Evolutionary conservation across 2,329 filamentous ascomycete species (phyloP).

Genomic region (Dactylonectria macrodidyma): DNA sequence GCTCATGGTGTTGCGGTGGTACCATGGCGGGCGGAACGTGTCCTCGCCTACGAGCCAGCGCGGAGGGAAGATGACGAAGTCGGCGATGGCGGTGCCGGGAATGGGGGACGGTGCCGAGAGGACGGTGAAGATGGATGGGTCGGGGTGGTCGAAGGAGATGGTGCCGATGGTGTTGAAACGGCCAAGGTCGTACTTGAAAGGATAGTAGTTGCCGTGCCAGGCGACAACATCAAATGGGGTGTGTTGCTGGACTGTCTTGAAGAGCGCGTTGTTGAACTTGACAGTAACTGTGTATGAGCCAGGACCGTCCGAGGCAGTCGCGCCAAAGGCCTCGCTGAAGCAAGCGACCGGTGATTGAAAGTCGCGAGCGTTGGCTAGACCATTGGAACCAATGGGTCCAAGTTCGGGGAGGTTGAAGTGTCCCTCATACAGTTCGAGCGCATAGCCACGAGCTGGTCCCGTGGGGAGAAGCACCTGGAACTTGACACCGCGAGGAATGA

Average conservation of each 20-base stretch:
- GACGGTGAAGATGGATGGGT: conserved; percentile 84
- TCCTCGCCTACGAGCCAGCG: conserved; percentile 79
- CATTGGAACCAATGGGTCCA: conserved; percentile 81
- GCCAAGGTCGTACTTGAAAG: conserved; percentile 86
- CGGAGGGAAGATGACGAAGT: conserved; percentile 82
- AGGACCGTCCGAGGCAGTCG: conserved; percentile 55
- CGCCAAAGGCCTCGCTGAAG: conserved; percentile 74
- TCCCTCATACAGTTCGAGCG: conserved; percentile 81
- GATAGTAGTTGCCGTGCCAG: conserved; percentile 86
- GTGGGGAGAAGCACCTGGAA: conserved; percentile 79
- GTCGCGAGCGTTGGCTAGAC: conserved; percentile 82
- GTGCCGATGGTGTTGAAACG: conserved; percentile 83
- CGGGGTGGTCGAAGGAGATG: conserved; percentile 83
- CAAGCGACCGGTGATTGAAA: conserved; percentile 81
- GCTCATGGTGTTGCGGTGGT: conserved; percentile 78
- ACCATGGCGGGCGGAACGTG: conserved; percentile 81
- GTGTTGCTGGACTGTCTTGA: conserved; percentile 76
- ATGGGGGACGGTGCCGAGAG: conserved; percentile 74
- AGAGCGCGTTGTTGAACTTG: conserved; percentile 79
- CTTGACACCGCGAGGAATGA: conserved; percentile 81
- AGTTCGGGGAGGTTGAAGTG: conserved; percentile 81
- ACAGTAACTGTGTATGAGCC: conserved; percentile 66
- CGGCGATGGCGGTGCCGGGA: conserved; percentile 75
- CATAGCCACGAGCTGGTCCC: conserved; percentile 78
- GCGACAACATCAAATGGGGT: conserved; percentile 85